A percentile compares a stretch with the other conserved stretches of the same genome.
These are phyloP conservation scores for Orbilia javanica DNA, from an alignment of 2,329 filamentous ascomycete genomes.

Conservation along the genomic window DNA sequence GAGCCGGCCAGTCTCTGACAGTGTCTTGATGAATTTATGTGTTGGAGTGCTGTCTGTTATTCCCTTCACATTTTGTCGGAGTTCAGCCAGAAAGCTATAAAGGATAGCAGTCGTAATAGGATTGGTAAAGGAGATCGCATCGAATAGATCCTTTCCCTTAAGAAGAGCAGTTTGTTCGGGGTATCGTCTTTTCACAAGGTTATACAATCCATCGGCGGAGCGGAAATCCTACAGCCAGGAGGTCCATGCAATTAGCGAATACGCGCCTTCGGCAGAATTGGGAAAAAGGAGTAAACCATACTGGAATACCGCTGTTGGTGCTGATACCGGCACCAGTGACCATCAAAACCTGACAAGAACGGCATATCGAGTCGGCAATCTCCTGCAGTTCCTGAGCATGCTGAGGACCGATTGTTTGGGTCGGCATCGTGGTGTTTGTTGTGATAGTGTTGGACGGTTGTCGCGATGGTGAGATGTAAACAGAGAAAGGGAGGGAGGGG, in stretches of 20 bases:
- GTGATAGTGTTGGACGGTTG: background rate
- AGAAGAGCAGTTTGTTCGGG: slow-evolving; percentile 66
- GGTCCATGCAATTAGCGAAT: slow-evolving; percentile 59
- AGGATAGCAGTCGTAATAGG: slow-evolving; percentile 77
- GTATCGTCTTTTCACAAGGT: slow-evolving; percentile 73
- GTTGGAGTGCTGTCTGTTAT: slow-evolving; percentile 74
- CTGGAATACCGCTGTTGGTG: slow-evolving; percentile 81
- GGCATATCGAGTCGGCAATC: slow-evolving; percentile 75
- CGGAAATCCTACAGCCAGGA: slow-evolving; percentile 73
- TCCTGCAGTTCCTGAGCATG: slow-evolving; percentile 72
- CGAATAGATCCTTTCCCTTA: slow-evolving; percentile 79
- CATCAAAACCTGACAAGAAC: slow-evolving; percentile 77
- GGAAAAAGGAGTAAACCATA: slow-evolving; percentile 65
- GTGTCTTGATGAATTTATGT: slow-evolving; percentile 76
- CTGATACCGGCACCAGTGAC: slow-evolving; percentile 80
- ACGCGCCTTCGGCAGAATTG: slow-evolving; percentile 5
- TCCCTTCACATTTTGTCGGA: slow-evolving; percentile 74
- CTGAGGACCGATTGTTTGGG: slow-evolving; percentile 70
- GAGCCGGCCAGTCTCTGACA: slow-evolving; percentile 76
- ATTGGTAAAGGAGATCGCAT: slow-evolving; percentile 77
- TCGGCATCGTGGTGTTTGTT: slow-evolving; percentile 69
- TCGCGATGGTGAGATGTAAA: slow-evolving; percentile 10
- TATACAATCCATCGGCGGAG: slow-evolving; percentile 79
- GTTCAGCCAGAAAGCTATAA: slow-evolving; percentile 77
- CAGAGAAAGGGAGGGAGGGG: background rate